Percentiles rank a stretch among this genome's conserved stretches.
These are phyloP conservation scores for Macrophomina tecta DNA, from an alignment of 2,329 filamentous ascomycete species.

Conservation along the genomic window DNA sequence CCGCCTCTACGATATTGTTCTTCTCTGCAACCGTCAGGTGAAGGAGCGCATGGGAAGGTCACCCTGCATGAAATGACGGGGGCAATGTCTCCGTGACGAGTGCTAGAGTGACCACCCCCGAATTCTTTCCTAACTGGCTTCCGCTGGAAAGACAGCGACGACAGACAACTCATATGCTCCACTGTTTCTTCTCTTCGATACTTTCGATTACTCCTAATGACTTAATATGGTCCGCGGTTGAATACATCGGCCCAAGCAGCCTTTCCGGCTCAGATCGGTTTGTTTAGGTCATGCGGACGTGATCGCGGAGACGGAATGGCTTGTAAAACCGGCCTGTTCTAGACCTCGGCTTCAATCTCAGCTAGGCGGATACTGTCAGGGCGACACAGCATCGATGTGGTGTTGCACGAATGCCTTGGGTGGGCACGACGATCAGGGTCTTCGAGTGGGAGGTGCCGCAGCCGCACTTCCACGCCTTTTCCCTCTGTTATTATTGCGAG, in stretches of 20 bases:
- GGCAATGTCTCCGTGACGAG: too few species aligned
- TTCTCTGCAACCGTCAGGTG: too few species aligned
- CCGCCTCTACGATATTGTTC: too few species aligned
- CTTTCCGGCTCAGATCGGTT: background rate
- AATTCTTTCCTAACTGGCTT: too few species aligned
- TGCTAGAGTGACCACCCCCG: too few species aligned
- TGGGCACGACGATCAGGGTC: constrained; percentile 9
- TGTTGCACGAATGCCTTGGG: background rate
- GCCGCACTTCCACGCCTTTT: background rate
- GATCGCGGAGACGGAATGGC: background rate
- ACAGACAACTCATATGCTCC: too few species aligned
- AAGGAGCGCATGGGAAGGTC: too few species aligned
- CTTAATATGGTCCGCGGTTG: background rate
- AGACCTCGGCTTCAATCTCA: background rate
- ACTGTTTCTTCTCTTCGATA: background rate
- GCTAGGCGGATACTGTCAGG: background rate
- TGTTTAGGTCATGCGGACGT: background rate
- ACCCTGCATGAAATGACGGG: too few species aligned
- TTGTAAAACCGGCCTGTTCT: background rate
- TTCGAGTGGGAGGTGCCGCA: background rate
- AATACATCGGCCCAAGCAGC: background rate
- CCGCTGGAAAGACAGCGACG: too few species aligned
- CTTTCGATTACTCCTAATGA: background rate
- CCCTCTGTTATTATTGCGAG: background rate
- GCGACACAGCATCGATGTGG: background rate